Evolutionary conservation across 192 early-diverging fungal species (phyloP).

Genomic region (Entrophospora sp.): DNA sequence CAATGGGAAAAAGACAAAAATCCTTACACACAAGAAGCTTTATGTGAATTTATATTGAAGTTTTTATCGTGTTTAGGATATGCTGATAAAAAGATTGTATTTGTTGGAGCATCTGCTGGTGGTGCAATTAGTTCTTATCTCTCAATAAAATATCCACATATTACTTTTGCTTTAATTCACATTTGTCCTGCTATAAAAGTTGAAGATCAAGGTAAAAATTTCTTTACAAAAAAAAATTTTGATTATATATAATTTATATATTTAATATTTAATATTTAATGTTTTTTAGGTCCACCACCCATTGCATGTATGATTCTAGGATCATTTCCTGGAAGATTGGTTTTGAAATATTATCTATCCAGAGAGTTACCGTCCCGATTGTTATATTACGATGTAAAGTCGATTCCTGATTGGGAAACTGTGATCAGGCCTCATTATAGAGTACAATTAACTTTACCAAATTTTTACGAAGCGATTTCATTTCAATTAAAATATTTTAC

Average conservation of each 20-base stretch:
- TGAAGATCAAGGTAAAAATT: slow-evolving; percentile 13
- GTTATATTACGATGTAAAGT: background rate
- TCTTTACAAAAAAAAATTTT: background rate
- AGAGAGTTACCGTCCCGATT: background rate
- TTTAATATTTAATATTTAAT: too few relatives aligned
- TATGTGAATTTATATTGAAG: background rate
- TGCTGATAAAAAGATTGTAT: background rate
- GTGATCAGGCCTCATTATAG: background rate
- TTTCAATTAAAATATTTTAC: background rate
- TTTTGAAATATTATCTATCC: background rate
- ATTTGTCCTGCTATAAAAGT: background rate
- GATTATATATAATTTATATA: background rate
- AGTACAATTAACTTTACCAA: slow-evolving; percentile 6
- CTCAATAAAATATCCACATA: background rate
- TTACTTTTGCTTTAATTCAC: background rate
- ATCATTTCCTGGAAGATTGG: background rate
- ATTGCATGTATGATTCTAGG: slow-evolving; percentile 5
- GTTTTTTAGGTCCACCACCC: slow-evolving; percentile 15
- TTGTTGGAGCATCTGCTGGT: slow-evolving; percentile 1
- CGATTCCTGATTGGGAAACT: slow-evolving; percentile 11
- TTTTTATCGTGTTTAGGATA: background rate
- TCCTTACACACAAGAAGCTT: slow-evolving; percentile 8
- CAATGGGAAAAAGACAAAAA: slow-evolving; percentile 6
- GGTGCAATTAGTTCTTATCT: background rate
- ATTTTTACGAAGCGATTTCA: slow-evolving; percentile 8